Evolutionary conservation across 805 yeast genomes (phyloP).

Genomic region (Yarrowia sp.): DNA sequence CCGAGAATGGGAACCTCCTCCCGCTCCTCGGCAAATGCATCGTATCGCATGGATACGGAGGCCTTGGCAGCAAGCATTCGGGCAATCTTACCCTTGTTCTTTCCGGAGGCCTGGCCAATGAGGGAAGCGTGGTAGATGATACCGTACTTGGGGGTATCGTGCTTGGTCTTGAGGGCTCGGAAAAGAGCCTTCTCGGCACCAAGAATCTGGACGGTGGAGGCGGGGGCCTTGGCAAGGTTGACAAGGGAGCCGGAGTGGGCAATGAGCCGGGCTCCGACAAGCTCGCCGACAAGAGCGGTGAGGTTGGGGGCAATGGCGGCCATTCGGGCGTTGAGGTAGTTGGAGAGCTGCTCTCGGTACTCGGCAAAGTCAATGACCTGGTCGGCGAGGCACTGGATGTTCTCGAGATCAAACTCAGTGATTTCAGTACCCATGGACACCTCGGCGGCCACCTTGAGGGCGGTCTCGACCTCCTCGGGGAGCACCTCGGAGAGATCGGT

Average conservation of each 20-base stretch:
- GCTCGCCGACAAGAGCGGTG: conserved; percentile 95
- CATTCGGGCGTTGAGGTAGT: conserved; percentile 93
- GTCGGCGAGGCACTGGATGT: conserved; percentile 85
- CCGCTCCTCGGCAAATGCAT: conserved; percentile 94
- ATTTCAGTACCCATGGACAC: conserved; percentile 99
- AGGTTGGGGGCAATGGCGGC: conserved; percentile 96
- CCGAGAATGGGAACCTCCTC: conserved; percentile 89
- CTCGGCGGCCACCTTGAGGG: conserved; percentile 64
- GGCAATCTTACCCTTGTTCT: conserved; percentile 98
- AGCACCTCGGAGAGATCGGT: conserved; percentile 85
- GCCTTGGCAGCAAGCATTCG: conserved; percentile 98
- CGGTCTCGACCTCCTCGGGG: conserved; percentile 80
- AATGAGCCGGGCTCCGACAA: conserved; percentile 96
- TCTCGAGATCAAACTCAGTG: conserved; percentile 89
- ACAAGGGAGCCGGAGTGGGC: conserved; percentile 98
- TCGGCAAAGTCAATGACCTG: conserved; percentile 90
- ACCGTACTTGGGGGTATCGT: conserved; percentile 95
- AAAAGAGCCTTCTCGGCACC: conserved; percentile 97
- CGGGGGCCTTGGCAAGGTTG: conserved; percentile 95
- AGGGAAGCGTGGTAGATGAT: conserved; percentile 91
- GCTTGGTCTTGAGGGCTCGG: conserved; percentile 94
- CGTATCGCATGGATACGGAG: conserved; percentile 93
- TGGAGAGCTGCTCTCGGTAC: conserved; percentile 78
- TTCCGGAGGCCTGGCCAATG: conserved; percentile 89
- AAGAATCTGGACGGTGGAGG: conserved; percentile 95